Percentiles rank a stretch among this genome's conserved stretches.
Evolutionary conservation across 495 filamentous ascomycete genomes (phyloP).

Genomic region (Jackrogersella minutella): DNA sequence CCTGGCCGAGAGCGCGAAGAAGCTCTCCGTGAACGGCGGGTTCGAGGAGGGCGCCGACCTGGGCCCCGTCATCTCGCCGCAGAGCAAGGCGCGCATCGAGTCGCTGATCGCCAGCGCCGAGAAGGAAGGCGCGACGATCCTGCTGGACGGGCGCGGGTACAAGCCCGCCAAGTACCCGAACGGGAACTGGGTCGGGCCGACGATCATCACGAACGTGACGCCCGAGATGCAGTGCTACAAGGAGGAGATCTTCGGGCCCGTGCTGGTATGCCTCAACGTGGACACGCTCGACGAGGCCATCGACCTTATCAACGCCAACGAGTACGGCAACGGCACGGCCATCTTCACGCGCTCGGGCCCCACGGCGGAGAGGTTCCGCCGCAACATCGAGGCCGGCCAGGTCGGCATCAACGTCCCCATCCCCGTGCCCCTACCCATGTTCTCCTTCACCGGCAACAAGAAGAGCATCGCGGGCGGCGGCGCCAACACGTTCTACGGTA

Average conservation of each 20-base stretch:
- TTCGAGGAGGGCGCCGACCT: conserved; percentile 95
- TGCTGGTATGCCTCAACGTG: conserved; percentile 84
- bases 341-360: conserved; percentile 70
- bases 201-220: conserved; percentile 93
- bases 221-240: conserved; percentile 92
- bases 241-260: conserved; percentile 97
- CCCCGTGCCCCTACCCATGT: conserved; percentile 90
- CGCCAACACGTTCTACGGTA: conserved; percentile 94
- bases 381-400: conserved; percentile 77
- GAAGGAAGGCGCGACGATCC: conserved; percentile 90
- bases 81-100: conserved; percentile 91
- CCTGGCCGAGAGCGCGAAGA: conserved; percentile 88
- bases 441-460: conserved; percentile 98
- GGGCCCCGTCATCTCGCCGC: conserved; percentile 94
- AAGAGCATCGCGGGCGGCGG: conserved; percentile 93
- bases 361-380: conserved; percentile 67
- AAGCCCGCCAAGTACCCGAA: conserved; percentile 93
- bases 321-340: conserved; percentile 72
- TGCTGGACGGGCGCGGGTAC: conserved; percentile 91
- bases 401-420: conserved; percentile 87
- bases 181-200: conserved; percentile 95
- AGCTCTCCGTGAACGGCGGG: conserved; percentile 88
- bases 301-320: conserved; percentile 69
- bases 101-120: conserved; percentile 87
- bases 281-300: conserved; percentile 82